Conservation (phyloP, 768 basidiomycete species). For the Chalciporus chontae region DNA sequence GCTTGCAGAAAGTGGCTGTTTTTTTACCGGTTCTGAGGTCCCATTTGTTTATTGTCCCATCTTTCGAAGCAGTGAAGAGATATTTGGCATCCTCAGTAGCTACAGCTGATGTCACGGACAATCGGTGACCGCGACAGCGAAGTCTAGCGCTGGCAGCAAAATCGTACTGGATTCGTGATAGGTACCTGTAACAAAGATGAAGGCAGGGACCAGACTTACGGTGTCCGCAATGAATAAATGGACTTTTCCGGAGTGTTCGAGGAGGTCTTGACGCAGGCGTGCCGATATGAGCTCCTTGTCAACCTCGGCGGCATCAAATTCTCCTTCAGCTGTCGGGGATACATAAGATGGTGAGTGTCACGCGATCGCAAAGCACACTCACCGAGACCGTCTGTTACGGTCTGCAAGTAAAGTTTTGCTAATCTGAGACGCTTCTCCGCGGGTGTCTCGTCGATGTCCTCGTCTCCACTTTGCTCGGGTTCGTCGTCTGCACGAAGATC, state of each 20-base stretch:
- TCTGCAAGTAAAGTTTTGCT: slow-evolving; percentile 86
- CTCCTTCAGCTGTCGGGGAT: slow-evolving; percentile 60
- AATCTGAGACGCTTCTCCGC: slow-evolving; percentile 89
- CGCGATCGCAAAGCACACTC: slow-evolving; percentile 25
- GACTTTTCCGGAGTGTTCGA: slow-evolving; percentile 85
- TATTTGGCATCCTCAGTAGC: slow-evolving; percentile 67
- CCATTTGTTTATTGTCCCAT: slow-evolving; percentile 88
- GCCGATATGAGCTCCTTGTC: slow-evolving; percentile 91
- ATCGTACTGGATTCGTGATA: slow-evolving; percentile 45
- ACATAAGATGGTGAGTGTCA: slow-evolving; percentile 1
- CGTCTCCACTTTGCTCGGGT: slow-evolving; percentile 66
- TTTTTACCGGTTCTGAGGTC: slow-evolving; percentile 64
- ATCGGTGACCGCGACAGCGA: slow-evolving; percentile 68
- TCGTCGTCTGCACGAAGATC: slow-evolving; percentile 63
- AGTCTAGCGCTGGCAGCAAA: slow-evolving; percentile 44
- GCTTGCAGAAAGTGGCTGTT: slow-evolving; percentile 56
- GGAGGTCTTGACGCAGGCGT: slow-evolving; percentile 86
- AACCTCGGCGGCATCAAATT: slow-evolving; percentile 93
- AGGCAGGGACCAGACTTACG: slow-evolving; percentile 38
- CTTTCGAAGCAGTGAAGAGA: slow-evolving; percentile 90
- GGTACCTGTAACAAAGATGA: neutral
- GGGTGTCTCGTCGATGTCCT: slow-evolving; percentile 86
- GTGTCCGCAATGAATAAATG: slow-evolving; percentile 76
- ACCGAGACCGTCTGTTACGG: slow-evolving; percentile 74
- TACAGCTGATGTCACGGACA: slow-evolving; percentile 79